Percentiles rank a stretch among this genome's conserved stretches.
These are phyloP conservation scores for Colletotrichum lentis DNA, from an alignment of 2,329 filamentous ascomycete species.

Conservation along the genomic window DNA sequence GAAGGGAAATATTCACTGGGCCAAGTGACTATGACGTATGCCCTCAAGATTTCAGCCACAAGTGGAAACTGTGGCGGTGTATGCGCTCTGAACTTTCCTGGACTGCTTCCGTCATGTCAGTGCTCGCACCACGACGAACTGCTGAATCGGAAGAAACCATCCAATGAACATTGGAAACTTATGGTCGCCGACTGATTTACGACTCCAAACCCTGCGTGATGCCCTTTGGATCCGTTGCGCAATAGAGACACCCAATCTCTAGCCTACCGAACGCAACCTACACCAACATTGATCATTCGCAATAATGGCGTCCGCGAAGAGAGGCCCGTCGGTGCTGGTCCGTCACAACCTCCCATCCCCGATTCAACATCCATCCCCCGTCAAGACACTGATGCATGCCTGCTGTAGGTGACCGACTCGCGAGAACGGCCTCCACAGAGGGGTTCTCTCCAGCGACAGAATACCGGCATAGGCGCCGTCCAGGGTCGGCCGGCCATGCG, in stretches of 20 bases:
- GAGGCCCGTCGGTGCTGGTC: conserved; percentile 70
- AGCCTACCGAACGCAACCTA: background rate
- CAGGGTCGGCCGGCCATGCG: conserved; percentile 63
- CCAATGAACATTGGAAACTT: conserved; percentile 17
- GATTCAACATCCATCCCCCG: background rate
- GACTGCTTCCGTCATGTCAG: conserved; percentile 31
- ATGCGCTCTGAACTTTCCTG: conserved; percentile 26
- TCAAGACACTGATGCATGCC: conserved; percentile 31
- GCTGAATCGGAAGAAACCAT: conserved; percentile 14
- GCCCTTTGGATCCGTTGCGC: conserved; percentile 5
- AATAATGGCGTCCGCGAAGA: conserved; percentile 58
- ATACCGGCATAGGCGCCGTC: conserved; percentile 44
- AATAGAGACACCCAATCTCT: conserved; percentile 4
- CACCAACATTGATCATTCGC: background rate
- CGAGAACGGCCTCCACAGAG: conserved; percentile 49
- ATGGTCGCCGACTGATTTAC: background rate
- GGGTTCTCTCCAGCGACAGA: conserved; percentile 47
- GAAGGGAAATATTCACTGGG: background rate
- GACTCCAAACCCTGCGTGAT: conserved; percentile 3
- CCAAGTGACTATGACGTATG: conserved; percentile 3
- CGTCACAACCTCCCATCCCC: conserved; percentile 39
- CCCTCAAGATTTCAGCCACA: conserved; percentile 18
- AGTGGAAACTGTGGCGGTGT: conserved; percentile 29
- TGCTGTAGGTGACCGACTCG: conserved; percentile 50
- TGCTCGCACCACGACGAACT: background rate